Conservation (phyloP, 768 basidiomycete species). For the Nidularia pulvinata region DNA sequence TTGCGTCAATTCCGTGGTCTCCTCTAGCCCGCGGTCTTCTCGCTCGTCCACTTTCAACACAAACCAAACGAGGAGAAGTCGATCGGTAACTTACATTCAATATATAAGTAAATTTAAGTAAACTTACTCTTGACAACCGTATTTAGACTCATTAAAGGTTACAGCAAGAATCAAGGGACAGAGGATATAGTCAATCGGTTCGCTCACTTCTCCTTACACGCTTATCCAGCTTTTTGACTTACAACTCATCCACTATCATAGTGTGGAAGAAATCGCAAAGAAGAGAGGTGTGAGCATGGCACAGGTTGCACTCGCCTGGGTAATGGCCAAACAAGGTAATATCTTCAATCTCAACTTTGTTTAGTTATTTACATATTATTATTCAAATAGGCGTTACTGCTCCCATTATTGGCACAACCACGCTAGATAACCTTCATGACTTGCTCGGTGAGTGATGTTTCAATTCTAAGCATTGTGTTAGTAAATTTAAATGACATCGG, state of each 20-base stretch:
- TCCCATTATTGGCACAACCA: slow-evolving; percentile 59
- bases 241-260: slow-evolving; percentile 7
- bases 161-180: slow-evolving; percentile 18
- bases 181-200: slow-evolving; percentile 37
- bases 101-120: not conserved
- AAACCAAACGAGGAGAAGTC: slow-evolving; percentile 34
- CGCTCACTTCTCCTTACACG: slow-evolving; percentile 2
- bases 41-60: slow-evolving; percentile 33
- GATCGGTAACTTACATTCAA: slow-evolving; percentile 24
- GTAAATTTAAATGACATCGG: not conserved
- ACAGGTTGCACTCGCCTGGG: slow-evolving; percentile 55
- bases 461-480: not conserved
- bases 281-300: slow-evolving; percentile 55
- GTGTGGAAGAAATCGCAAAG: slow-evolving; percentile 57
- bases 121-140: not conserved
- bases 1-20: slow-evolving; percentile 60
- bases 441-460: slow-evolving; percentile 34
- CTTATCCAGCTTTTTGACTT: not conserved
- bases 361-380: not conserved
- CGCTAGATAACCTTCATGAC: slow-evolving; percentile 49
- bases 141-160: slow-evolving; percentile 16
- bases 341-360: not conserved
- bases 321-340: slow-evolving; percentile 37
- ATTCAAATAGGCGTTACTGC: slow-evolving; percentile 39
- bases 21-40: slow-evolving; percentile 52